phyloP scores from a whole-genome alignment of 2,329 filamentous ascomycete genomes.

The Xylariaceae sp. region DNA sequence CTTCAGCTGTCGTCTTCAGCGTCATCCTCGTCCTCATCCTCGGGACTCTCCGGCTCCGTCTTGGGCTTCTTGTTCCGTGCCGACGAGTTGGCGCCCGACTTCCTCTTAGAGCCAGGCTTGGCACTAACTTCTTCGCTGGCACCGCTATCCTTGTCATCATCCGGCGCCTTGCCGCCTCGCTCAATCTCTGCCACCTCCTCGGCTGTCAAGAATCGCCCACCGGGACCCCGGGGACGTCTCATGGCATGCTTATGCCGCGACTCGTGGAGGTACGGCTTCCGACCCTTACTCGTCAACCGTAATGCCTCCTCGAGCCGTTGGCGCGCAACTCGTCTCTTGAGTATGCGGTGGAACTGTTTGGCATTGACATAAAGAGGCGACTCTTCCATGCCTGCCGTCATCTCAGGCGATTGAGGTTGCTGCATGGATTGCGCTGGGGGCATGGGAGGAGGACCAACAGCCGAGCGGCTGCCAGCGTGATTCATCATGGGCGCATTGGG shows the following conservation, averaged over 20 bases:
- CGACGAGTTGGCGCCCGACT: conserved; percentile 43
- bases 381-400: conserved; percentile 70
- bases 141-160: conserved; percentile 30
- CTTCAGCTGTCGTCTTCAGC: conserved; percentile 34
- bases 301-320: conserved; percentile 91
- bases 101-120: conserved; percentile 49
- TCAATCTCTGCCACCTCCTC: conserved; percentile 93
- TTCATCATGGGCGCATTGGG: conserved; percentile 70
- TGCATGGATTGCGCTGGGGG: conserved; percentile 57
- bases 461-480: conserved; percentile 47
- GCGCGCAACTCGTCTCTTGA: conserved; percentile 87
- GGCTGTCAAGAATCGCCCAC: conserved; percentile 90
- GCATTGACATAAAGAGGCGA: conserved; percentile 96
- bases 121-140: conserved; percentile 19
- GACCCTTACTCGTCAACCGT: conserved; percentile 84
- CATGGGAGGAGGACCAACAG: conserved; percentile 52
- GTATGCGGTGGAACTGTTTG: conserved; percentile 95
- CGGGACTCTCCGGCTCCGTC: conserved; percentile 31
- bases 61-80: conserved; percentile 48
- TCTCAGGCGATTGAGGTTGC: conserved; percentile 70
- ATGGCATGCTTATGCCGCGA: conserved; percentile 98
- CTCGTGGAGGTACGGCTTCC: conserved; percentile 95
- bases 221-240: conserved; percentile 86
- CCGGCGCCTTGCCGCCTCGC: conserved; percentile 44
- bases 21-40: conserved; percentile 38